Conservation (phyloP, 2,329 filamentous ascomycete genomes). For the Pseudogymnoascus sp. region DNA sequence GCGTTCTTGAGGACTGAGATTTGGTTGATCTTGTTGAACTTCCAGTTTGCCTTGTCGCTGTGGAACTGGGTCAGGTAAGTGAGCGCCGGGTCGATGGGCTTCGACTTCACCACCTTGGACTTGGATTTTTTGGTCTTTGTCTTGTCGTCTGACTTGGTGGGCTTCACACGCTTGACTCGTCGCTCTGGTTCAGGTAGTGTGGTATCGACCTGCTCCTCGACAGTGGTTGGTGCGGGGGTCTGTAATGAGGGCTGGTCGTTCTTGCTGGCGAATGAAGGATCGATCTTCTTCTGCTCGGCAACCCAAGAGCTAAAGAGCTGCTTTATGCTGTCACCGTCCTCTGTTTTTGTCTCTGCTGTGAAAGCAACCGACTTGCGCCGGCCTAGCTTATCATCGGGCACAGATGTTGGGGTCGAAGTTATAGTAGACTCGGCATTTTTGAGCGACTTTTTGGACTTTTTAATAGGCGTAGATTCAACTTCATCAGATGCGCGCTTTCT, state of each 20-base stretch:
- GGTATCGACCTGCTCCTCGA: conserved; percentile 24
- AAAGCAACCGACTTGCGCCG: conserved; percentile 56
- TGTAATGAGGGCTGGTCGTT: conserved; percentile 20
- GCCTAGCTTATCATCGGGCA: conserved; percentile 20
- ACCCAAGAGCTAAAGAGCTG: conserved; percentile 45
- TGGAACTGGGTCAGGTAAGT: conserved; percentile 73
- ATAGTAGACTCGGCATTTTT: conserved; percentile 12
- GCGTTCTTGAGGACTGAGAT: conserved; percentile 76
- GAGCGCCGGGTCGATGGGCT: conserved; percentile 53
- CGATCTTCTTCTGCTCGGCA: conserved; percentile 28
- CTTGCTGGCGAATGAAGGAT: conserved; percentile 21
- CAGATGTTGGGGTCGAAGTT: conserved; percentile 19
- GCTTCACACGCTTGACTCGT: conserved; percentile 25
- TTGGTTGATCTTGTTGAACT: conserved; percentile 94
- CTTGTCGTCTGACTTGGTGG: conserved; percentile 15
- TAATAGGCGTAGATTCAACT: conserved; percentile 16
- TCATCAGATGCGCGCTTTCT: conserved; percentile 17
- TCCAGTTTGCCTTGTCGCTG: conserved; percentile 66
- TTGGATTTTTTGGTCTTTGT: conserved; percentile 18
- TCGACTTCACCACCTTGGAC: conserved; percentile 17
- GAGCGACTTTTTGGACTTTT: conserved; percentile 23
- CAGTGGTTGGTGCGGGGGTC: conserved; percentile 22
- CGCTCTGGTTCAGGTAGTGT: conserved; percentile 25
- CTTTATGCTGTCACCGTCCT: conserved; percentile 47
- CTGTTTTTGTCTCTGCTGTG: conserved; percentile 52